Base-by-base conservation (phyloP, 2,329 filamentous ascomycete genomes). In the Hortaea sp. region DNA sequence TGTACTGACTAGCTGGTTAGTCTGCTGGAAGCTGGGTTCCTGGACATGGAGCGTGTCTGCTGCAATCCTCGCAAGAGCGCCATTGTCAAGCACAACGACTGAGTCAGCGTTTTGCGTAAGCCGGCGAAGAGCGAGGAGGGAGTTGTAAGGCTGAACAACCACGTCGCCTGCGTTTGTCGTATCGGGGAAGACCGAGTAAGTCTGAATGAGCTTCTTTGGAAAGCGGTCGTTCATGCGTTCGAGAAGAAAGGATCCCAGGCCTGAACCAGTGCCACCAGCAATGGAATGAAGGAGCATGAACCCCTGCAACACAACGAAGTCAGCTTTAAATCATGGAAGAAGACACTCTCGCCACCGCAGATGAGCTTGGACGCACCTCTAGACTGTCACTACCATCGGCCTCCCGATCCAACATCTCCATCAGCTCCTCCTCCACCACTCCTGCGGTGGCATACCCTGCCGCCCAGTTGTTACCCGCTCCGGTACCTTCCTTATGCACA, bases 231-330 rank as follows among this genome's bases (percentile, higher is more conserved):
- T 98, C 66, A 98, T 81, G 53, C 88, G 78, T 69, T 98, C 94
- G 12, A 98, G 79, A 50, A 98, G 77, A 63, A 94, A 98, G 29
- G 88, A 95, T 27, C 92, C 92, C 40, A 98, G 70, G n/a, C 92
- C 92, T 20, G 89, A 95, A 6, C 92, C 92, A 12, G 92, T 98
- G 47, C 92, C 92, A 51, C 92, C 92, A 39, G 92, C 94, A 62
- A 98, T 98, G 3, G 92, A 97, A 66, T 98, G 92, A 53, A 98
- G 76, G 67, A 98, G 81, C 92, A 98, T 98, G 71, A 98, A 98
- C 35, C 92, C 92, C 79, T 86, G 20, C 4, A 20, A 20, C 20
- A 20, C 20, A 20, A 2, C 20, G 20, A 20, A 20, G 20, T 20
- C 20, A 20, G 20, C 20, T 20, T 20, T 4, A 20, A 20, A 20